Conservation (phyloP, 495 filamentous ascomycete species). For the Apiosordaria backusii region DNA sequence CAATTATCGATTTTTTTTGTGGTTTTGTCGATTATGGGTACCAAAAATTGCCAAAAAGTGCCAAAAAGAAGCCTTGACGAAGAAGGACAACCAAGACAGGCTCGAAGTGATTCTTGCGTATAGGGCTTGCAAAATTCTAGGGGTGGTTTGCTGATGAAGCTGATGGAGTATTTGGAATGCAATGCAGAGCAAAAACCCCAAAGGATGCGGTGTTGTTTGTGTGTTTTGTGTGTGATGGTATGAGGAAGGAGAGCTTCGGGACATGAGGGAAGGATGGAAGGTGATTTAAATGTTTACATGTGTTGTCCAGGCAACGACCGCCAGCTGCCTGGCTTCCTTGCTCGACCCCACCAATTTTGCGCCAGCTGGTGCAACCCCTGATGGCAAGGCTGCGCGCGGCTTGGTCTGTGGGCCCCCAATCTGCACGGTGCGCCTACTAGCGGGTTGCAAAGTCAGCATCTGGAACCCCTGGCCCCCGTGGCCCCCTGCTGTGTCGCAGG, state of each 20-base stretch:
- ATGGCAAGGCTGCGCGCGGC: constrained; percentile 1
- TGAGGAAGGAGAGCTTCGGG: constrained; percentile 6
- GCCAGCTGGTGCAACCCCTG: constrained; percentile 5
- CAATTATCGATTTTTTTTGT: constrained; percentile 1
- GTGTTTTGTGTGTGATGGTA: constrained; percentile 2
- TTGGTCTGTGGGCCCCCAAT: neutral
- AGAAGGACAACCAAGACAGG: neutral
- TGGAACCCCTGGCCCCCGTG: neutral
- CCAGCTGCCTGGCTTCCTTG: constrained; percentile 3
- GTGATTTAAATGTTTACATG: constrained; percentile 18
- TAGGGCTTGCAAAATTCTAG: neutral
- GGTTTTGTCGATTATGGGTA: constrained; percentile 2
- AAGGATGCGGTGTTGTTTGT: neutral
- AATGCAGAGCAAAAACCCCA: neutral
- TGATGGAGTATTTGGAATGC: neutral
- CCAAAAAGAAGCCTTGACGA: neutral
- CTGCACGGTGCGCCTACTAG: neutral
- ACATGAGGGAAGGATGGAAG: neutral
- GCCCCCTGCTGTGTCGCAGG: neutral
- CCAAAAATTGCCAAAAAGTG: neutral
- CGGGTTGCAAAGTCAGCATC: neutral
- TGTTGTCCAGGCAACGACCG: constrained; percentile 12
- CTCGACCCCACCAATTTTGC: neutral
- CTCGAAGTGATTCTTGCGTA: neutral
- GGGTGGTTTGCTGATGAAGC: neutral